Base-by-base conservation (phyloP, 2,329 filamentous ascomycete species). In the Mariannaea sp. region DNA sequence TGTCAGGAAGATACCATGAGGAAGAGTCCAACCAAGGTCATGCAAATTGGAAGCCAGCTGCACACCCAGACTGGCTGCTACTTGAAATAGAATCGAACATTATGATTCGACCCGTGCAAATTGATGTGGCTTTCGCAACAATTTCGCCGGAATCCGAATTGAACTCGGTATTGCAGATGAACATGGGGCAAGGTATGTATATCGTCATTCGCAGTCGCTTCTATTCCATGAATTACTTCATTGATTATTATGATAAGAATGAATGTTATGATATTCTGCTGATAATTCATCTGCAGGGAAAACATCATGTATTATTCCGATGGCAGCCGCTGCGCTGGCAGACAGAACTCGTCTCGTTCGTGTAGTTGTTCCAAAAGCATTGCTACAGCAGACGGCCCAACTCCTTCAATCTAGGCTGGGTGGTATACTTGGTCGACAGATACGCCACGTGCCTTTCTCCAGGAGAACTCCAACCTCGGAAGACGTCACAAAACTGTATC, bases 61-160 rank as follows among this genome's bases (percentile, higher is more conserved):
- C 81, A 0, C 67, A 78, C 26, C 75, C 83, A 0, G 86, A 90
- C 60, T 88, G 85, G 81, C 66, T 90, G 0, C 71, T 90, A 0
- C 68, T 90, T 0, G 86, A 90, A 56, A 79, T 90, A 12, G 87
- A 90, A 45, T 75, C 79, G 0, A 78, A 87, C 53, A 68, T 90
- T 2, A 72, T 86, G 22, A 83, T 90, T 46, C 79, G 87, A 0
- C 71, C 76, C 0, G 79, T 81, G 3, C 86, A 90, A 58, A 75
- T 86, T 1, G 75, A 84, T 4, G 85, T 90, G 6, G 85, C 86
- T 0, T 59, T 72, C 2, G 81, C 83, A 0, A 89, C 82, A 14
- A 83, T 86, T 1, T 70, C 70, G 0, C 85, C 86, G 0, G 49
- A 61, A 0, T 82, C 80, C 0, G 70, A 72, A 0, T 57, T 69